Conservation (phyloP, 78 protist species). For the Isochrysis galbana region DNA sequence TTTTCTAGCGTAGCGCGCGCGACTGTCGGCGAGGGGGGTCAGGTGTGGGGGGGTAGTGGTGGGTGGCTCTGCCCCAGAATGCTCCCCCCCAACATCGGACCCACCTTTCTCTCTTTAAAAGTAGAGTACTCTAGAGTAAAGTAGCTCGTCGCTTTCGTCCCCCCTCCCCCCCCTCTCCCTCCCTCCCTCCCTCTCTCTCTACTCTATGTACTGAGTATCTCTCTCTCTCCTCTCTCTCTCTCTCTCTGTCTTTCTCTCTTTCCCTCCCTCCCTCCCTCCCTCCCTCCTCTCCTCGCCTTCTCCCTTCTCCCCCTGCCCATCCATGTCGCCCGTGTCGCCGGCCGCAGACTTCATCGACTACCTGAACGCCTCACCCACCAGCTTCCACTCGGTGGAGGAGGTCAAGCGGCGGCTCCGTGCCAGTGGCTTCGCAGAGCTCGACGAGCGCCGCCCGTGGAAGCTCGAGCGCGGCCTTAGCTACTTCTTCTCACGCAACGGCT, state of each 20-base stretch:
- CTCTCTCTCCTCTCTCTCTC: not conserved
- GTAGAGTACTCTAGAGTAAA: too few relatives aligned
- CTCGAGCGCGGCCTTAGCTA: constrained; percentile 62
- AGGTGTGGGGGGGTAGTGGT: too few relatives aligned
- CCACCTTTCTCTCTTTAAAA: too few relatives aligned
- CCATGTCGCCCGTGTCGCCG: not conserved
- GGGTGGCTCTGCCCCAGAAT: too few relatives aligned
- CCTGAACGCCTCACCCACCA: constrained; percentile 9
- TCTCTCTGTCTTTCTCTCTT: not conserved
- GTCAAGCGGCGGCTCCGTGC: not conserved
- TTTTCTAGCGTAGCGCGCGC: too few relatives aligned
- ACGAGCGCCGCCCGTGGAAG: constrained; percentile 55
- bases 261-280: not conserved
- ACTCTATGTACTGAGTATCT: not conserved
- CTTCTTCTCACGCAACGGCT: constrained; percentile 81
- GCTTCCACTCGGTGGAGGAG: not conserved
- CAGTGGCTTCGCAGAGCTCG: constrained; percentile 59
- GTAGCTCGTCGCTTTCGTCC: too few relatives aligned
- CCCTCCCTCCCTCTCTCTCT: not conserved
- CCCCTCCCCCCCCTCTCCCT: not conserved
- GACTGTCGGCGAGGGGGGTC: too few relatives aligned
- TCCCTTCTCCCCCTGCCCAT: not conserved
- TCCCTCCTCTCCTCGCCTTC: not conserved
- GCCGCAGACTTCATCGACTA: constrained; percentile 4
- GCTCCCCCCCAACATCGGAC: too few relatives aligned